phyloP scores from a whole-genome alignment of 306 rosid species.

The Cyclanthera cordifolia region DNA sequence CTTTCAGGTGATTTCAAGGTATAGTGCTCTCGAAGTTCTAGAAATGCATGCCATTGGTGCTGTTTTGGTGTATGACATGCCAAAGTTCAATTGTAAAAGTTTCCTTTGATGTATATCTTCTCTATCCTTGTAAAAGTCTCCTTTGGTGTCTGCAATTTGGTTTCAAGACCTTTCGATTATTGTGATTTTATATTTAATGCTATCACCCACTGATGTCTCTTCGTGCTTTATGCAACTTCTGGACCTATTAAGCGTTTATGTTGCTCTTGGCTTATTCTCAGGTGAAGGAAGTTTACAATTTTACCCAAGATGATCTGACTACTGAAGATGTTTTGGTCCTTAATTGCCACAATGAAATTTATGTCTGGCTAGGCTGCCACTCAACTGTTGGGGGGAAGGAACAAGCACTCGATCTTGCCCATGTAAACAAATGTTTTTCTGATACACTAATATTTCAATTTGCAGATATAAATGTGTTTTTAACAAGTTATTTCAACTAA shows the following conservation, averaged over 20 bases:
- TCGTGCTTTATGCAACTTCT: slow-evolving; percentile 5
- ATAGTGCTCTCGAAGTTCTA: slow-evolving; percentile 15
- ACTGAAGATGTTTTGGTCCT: slow-evolving; percentile 83
- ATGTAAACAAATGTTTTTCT: slow-evolving; percentile 31
- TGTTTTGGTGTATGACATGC: slow-evolving; percentile 2
- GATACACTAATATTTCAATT: not conserved
- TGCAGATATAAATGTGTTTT: not conserved
- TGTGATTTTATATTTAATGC: not conserved
- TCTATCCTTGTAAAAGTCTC: not conserved
- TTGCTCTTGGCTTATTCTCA: slow-evolving; percentile 30
- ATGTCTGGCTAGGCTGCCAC: slow-evolving; percentile 80
- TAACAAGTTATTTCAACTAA: not conserved
- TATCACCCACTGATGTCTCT: not conserved
- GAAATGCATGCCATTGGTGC: slow-evolving; percentile 12
- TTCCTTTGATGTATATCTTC: slow-evolving; percentile 4
- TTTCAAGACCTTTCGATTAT: not conserved
- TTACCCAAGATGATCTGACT: slow-evolving; percentile 78
- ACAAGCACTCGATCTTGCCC: slow-evolving; percentile 69
- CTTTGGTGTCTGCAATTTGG: slow-evolving; percentile 1
- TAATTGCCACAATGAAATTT: slow-evolving; percentile 73
- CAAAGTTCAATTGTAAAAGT: slow-evolving; percentile 9
- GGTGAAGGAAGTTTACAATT: slow-evolving; percentile 87
- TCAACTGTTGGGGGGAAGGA: slow-evolving; percentile 61
- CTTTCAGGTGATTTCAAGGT: slow-evolving; percentile 87
- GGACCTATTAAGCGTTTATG: not conserved